Conservation (phyloP, 805 yeast species). For the Pichia occidentalis region DNA sequence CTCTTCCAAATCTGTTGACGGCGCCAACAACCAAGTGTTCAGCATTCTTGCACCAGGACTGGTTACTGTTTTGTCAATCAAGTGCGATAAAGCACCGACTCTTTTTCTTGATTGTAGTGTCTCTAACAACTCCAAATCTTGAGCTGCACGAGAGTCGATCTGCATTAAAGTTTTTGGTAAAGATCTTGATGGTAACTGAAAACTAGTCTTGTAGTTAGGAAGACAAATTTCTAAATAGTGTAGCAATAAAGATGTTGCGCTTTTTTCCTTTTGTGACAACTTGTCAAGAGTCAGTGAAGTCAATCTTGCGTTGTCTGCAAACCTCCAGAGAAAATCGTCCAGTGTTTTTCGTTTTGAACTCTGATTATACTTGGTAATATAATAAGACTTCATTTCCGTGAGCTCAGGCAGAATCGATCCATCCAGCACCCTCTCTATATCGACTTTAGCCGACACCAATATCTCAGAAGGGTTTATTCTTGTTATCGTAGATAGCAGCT, state of each 20-base stretch:
- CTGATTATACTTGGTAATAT: constrained; percentile 45
- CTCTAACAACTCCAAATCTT: constrained; percentile 63
- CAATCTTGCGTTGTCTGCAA: constrained; percentile 29
- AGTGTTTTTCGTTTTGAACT: constrained; percentile 37
- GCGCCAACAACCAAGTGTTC: constrained; percentile 76
- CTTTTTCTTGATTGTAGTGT: constrained; percentile 50
- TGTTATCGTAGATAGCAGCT: constrained; percentile 63
- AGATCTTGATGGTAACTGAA: constrained; percentile 62
- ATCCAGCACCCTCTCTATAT: constrained; percentile 32
- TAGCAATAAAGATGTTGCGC: constrained; percentile 57
- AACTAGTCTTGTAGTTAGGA: constrained; percentile 57
- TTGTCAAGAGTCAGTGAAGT: constrained; percentile 25
- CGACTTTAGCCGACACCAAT: constrained; percentile 44
- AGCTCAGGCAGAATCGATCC: constrained; percentile 54
- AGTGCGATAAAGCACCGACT: constrained; percentile 67
- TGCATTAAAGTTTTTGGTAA: constrained; percentile 51
- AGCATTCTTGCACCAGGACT: constrained; percentile 76
- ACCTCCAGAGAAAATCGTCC: constrained; percentile 33
- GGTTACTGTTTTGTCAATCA: constrained; percentile 69
- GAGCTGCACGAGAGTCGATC: constrained; percentile 73
- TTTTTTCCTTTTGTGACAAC: constrained; percentile 42
- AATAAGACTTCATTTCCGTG: constrained; percentile 52
- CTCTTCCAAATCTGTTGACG: constrained; percentile 53
- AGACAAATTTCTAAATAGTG: constrained; percentile 67
- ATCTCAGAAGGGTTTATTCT: constrained; percentile 81